Conservation (phyloP, 306 rosid species). For the Pachyrhizus erosus region DNA sequence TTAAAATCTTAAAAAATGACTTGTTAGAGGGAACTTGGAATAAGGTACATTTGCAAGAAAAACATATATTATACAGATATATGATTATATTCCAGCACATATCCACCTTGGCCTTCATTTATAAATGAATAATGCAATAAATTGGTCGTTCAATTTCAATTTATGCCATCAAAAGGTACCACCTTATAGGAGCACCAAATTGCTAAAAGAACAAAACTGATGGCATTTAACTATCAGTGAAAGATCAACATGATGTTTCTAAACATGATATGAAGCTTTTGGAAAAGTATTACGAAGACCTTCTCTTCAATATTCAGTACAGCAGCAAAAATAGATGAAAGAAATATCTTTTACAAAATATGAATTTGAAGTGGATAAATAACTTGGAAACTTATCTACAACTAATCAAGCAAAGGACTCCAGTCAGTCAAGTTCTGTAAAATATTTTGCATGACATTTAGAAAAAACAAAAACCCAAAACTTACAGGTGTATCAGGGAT, state of each 20-base stretch:
- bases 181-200: background rate
- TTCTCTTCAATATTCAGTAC: background rate
- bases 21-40: background rate
- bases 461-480: slow-evolving; percentile 24
- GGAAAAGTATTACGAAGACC: background rate
- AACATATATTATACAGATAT: background rate
- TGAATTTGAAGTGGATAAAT: slow-evolving; percentile 3
- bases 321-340: slow-evolving; percentile 22
- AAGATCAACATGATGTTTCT: background rate
- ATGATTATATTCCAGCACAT: background rate
- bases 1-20: background rate
- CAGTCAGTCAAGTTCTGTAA: slow-evolving; percentile 9
- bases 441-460: slow-evolving; percentile 27
- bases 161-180: slow-evolving; percentile 21
- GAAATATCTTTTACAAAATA: slow-evolving; percentile 11
- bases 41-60: slow-evolving; percentile 5
- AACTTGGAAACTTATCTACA: background rate
- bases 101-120: slow-evolving; percentile 19
- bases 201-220: slow-evolving; percentile 1
- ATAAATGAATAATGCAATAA: slow-evolving; percentile 28
- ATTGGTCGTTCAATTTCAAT: background rate
- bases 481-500: slow-evolving; percentile 79
- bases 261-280: background rate
- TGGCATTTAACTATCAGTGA: slow-evolving; percentile 9
- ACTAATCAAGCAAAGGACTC: slow-evolving; percentile 21